Evolutionary conservation across 2,329 filamentous ascomycete species (phyloP).

Genomic region (Alternaria conjuncta): DNA sequence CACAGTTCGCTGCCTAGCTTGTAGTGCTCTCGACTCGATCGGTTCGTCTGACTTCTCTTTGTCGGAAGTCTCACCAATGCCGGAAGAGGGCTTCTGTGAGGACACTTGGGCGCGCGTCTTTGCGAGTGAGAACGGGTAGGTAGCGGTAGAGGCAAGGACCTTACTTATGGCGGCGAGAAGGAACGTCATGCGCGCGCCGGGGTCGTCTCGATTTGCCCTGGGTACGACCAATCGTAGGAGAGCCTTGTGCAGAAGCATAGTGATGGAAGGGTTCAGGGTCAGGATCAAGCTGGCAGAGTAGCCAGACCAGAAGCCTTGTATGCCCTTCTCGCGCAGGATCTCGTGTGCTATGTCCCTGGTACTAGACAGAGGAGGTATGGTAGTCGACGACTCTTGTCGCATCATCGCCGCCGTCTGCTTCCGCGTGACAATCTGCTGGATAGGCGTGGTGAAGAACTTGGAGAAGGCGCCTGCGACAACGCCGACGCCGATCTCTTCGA

Average conservation of each 20-base stretch:
- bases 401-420: conserved; percentile 73
- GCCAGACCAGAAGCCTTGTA: conserved; percentile 83
- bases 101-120: conserved; percentile 78
- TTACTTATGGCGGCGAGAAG: conserved; percentile 79
- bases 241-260: conserved; percentile 80
- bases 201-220: conserved; percentile 58
- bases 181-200: conserved; percentile 64
- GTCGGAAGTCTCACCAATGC: conserved; percentile 35
- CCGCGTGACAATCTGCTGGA: conserved; percentile 81
- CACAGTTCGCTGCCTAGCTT: conserved; percentile 57
- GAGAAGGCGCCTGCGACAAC: conserved; percentile 76
- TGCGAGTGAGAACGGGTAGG: conserved; percentile 86
- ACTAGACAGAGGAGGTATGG: conserved; percentile 40
- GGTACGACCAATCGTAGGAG: conserved; percentile 68
- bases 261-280: conserved; percentile 85
- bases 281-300: conserved; percentile 82
- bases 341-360: conserved; percentile 65
- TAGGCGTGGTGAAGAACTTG: conserved; percentile 77
- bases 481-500: conserved; percentile 78
- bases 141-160: conserved; percentile 74
- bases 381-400: conserved; percentile 45
- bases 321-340: conserved; percentile 72
- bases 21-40: conserved; percentile 25
- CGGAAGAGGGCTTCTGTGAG: conserved; percentile 43
- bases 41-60: conserved; percentile 33